Evolutionary conservation across 2,329 filamentous ascomycete genomes (phyloP).

Genomic region (Xylaria sp.): DNA sequence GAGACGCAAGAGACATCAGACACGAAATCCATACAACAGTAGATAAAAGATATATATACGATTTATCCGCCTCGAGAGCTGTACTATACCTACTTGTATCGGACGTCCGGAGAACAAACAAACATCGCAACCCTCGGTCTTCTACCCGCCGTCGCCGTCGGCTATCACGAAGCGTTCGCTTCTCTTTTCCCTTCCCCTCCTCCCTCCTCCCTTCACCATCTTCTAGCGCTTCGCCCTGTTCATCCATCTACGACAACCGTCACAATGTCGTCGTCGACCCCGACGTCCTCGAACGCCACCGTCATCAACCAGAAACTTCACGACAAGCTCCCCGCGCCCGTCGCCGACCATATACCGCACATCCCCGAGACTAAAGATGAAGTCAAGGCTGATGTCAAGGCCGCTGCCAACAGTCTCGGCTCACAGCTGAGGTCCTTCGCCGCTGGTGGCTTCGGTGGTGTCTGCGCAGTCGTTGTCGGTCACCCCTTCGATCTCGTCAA

Average conservation of each 20-base stretch:
- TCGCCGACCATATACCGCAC: constrained; percentile 52
- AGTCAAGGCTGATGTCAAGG: constrained; percentile 56
- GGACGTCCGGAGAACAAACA: not conserved
- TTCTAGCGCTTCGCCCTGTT: not conserved
- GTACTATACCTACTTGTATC: not conserved
- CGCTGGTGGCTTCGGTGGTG: constrained; percentile 90
- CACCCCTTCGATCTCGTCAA: constrained; percentile 99
- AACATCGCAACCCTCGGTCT: not conserved
- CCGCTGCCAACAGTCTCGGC: constrained; percentile 53
- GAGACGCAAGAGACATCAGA: not conserved
- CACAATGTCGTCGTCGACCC: constrained; percentile 46
- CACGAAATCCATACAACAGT: not conserved
- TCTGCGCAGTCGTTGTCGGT: constrained; percentile 93
- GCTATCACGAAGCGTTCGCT: not conserved
- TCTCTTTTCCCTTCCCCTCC: not conserved
- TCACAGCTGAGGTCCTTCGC: constrained; percentile 80
- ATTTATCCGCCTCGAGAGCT: not conserved
- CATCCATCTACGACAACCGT: constrained; percentile 22
- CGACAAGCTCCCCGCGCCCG: constrained; percentile 19
- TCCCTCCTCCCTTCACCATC: not conserved
- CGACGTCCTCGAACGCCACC: constrained; percentile 42
- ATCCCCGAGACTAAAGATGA: constrained; percentile 59
- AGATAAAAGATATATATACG: not conserved
- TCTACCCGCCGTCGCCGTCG: not conserved
- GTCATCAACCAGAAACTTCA: constrained; percentile 32